Evolutionary conservation across 1,139 yeast species (phyloP).

Genomic region (Magnusiomyces sp.): DNA sequence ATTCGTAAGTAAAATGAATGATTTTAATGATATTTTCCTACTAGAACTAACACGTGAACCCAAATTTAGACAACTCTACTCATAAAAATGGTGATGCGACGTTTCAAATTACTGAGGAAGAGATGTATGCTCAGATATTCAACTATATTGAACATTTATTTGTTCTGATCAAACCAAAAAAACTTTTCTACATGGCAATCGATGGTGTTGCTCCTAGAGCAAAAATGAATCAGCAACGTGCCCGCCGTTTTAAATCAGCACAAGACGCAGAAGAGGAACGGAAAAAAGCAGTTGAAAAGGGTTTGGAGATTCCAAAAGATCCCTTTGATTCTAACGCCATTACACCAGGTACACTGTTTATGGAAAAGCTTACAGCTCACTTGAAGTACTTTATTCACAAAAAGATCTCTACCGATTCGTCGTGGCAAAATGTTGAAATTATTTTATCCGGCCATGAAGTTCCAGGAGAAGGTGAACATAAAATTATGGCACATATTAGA

Average conservation of each 20-base stretch:
- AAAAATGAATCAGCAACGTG: conserved; percentile 96
- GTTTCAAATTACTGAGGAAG: conserved; percentile 63
- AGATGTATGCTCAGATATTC: conserved; percentile 87
- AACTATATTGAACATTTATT: conserved; percentile 91
- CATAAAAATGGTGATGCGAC: conserved; percentile 55
- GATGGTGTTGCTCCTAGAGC: conserved; percentile 99
- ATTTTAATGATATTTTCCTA: background rate
- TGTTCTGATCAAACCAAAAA: conserved; percentile 75
- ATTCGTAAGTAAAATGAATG: conserved; percentile 37
- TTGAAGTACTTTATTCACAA: conserved; percentile 85
- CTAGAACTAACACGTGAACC: conserved; percentile 2
- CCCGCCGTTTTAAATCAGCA: conserved; percentile 92
- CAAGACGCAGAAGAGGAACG: conserved; percentile 75
- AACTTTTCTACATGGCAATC: conserved; percentile 91
- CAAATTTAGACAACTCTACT: conserved; percentile 37
- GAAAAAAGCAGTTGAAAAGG: conserved; percentile 53
- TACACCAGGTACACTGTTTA: conserved; percentile 97
- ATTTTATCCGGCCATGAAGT: conserved; percentile 92
- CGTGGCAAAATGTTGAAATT: conserved; percentile 80
- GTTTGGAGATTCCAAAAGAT: conserved; percentile 51
- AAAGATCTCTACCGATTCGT: conserved; percentile 77
- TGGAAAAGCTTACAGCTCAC: conserved; percentile 80
- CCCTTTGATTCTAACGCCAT: conserved; percentile 88
- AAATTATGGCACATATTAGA: conserved; percentile 89
- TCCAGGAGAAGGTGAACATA: conserved; percentile 99